Conservation (phyloP, 352 stramenopile species). For the Phytophthora colocasiae region DNA sequence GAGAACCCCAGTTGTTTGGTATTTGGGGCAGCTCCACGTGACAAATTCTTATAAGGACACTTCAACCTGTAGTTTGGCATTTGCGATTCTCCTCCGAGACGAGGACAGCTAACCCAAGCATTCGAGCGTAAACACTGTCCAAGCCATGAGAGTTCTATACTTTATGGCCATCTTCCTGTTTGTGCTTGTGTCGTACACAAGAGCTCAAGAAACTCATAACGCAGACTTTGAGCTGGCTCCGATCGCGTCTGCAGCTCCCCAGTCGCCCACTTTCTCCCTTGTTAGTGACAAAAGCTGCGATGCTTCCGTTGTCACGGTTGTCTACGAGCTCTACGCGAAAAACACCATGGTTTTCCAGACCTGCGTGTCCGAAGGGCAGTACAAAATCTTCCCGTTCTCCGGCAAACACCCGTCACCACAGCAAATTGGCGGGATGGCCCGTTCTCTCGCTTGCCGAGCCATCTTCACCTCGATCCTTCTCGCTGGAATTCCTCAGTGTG, state of each 20-base stretch:
- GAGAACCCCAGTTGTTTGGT: slow-evolving; percentile 16
- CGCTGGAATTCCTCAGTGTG: slow-evolving; percentile 48
- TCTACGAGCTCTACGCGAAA: slow-evolving; percentile 51
- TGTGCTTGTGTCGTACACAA: not conserved
- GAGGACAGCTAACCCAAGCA: slow-evolving; percentile 3
- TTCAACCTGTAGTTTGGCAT: not conserved
- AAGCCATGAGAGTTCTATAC: slow-evolving; percentile 8
- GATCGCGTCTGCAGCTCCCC: slow-evolving; percentile 37
- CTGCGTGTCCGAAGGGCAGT: slow-evolving; percentile 49
- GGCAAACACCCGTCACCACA: slow-evolving; percentile 40
- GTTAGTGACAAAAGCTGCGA: slow-evolving; percentile 45
- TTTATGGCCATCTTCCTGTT: slow-evolving; percentile 1
- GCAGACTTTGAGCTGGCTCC: slow-evolving; percentile 28
- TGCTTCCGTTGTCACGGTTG: slow-evolving; percentile 36
- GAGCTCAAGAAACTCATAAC: slow-evolving; percentile 18
- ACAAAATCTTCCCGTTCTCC: slow-evolving; percentile 64
- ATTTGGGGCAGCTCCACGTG: not conserved
- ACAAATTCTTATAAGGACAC: too few relatives aligned
- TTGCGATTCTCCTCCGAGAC: slow-evolving; percentile 18
- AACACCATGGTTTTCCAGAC: slow-evolving; percentile 59
- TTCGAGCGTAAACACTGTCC: slow-evolving; percentile 5
- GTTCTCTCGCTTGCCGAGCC: slow-evolving; percentile 45
- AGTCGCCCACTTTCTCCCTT: slow-evolving; percentile 48
- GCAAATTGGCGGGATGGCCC: slow-evolving; percentile 43
- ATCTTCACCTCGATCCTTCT: slow-evolving; percentile 57